Conservation (phyloP, 2,329 filamentous ascomycete genomes). For the Aureobasidium sp. region DNA sequence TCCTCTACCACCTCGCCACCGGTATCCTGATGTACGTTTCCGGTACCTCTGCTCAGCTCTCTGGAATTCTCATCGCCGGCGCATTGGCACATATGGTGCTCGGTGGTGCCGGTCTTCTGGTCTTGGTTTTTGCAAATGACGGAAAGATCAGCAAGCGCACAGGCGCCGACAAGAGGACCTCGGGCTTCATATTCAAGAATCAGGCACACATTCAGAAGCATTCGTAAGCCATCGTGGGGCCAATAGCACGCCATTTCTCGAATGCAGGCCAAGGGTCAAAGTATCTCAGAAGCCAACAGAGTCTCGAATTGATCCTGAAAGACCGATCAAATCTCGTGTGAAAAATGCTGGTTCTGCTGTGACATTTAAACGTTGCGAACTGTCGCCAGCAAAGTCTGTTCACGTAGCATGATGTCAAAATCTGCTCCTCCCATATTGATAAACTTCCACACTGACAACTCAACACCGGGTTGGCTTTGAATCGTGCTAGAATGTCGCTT, state of each 20-base stretch:
- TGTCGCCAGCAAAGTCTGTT: too few species aligned
- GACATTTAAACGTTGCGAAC: too few species aligned
- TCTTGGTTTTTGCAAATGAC: slow-evolving; percentile 48
- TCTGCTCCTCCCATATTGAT: too few species aligned
- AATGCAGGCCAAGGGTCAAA: neutral
- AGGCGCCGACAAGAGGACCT: slow-evolving; percentile 57
- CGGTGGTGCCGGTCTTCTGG: slow-evolving; percentile 58
- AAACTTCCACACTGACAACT: neutral
- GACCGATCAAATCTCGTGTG: neutral
- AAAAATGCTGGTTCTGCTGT: neutral
- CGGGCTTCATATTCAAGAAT: slow-evolving; percentile 59
- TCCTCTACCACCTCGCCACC: slow-evolving; percentile 54
- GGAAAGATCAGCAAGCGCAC: slow-evolving; percentile 55
- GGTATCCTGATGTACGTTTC: slow-evolving; percentile 61
- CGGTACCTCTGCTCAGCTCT: slow-evolving; percentile 49
- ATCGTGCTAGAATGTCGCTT: neutral
- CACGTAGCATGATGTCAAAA: neutral
- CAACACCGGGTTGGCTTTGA: neutral
- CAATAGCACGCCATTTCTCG: neutral
- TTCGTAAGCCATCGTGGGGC: neutral
- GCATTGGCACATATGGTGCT: slow-evolving; percentile 43
- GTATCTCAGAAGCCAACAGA: neutral
- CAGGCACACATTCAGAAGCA: slow-evolving; percentile 46
- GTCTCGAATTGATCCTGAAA: neutral
- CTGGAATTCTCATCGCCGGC: slow-evolving; percentile 52